These are phyloP conservation scores for Hysterangium stoloniferum DNA, from an alignment of 768 basidiomycete species.

Conservation along the genomic window DNA sequence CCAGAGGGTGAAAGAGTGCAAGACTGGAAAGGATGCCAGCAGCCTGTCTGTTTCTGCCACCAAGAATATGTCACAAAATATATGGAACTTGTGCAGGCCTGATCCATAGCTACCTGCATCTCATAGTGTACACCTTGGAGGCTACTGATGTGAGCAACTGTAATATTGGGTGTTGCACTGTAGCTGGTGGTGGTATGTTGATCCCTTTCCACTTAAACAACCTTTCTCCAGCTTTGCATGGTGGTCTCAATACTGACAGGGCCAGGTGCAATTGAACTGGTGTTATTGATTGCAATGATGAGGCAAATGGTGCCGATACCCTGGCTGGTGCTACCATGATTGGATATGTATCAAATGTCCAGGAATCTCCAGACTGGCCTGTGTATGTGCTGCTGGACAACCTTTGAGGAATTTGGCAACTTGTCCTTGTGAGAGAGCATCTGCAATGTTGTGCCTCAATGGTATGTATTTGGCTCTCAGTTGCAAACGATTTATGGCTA, in stretches of 20 bases:
- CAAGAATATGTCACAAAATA: conserved; percentile 26
- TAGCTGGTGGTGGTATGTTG: conserved; percentile 19
- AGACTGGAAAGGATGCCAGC: conserved; percentile 21
- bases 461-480: conserved; percentile 18
- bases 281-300: too few species aligned
- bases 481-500: conserved; percentile 13
- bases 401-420: conserved; percentile 15
- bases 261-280: neutral
- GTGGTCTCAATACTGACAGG: conserved; percentile 20
- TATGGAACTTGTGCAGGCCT: conserved; percentile 24
- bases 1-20: conserved; percentile 32
- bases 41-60: conserved; percentile 22
- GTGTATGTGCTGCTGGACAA: conserved; percentile 17
- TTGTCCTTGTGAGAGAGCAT: conserved; percentile 27
- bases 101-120: conserved; percentile 18
- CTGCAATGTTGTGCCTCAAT: conserved; percentile 22
- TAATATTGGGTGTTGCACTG: conserved; percentile 20
- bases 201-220: conserved; percentile 29
- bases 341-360: too few species aligned
- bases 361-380: conserved; percentile 2
- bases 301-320: too few species aligned
- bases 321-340: neutral
- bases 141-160: conserved; percentile 15
- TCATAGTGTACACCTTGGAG: conserved; percentile 17
- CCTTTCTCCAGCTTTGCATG: conserved; percentile 19